Base-by-base conservation (phyloP, 176 grass and related monocot species). In the Lolium multiflorum region DNA sequence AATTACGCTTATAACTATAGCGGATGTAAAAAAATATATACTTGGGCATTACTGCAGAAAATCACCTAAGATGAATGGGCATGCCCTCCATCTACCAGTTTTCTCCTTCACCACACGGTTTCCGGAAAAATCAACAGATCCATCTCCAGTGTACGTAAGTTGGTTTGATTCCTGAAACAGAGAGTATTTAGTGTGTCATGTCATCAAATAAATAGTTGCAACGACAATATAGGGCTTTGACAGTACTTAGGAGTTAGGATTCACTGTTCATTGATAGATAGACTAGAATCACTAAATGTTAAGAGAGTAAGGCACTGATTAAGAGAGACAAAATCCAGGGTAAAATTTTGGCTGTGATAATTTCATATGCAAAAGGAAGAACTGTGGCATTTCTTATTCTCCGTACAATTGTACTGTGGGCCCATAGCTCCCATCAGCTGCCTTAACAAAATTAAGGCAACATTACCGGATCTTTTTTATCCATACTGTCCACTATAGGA, bases 21-120 rank as follows among this genome's bases (percentile, higher is more conserved):
- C 0, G 2, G 24, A 55, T 49, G 37, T 20, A 82, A 71, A 87
- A 18, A 60, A 78, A 87, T 15, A 77, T 11, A 52, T 0, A 50
- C 2, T 61, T 17, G 31, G 24, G 11, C 4, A 67, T 25, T 68
- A 22, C 3, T 74, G 55, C 2, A 37, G 49, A 62, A 64, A 60
- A 76, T 54, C 81, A 97, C 94, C 94, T 91, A 97, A 76, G 68
- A 97, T 97, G 81, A 97, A 97, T 69, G 94, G 92, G 37, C 94
- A 97, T 87, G 94, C 94, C 87, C 59, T 94, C 94, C 94, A 97
- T 80, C 91, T 94, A 73, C 94, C 94, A 15, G 94, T 97, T 63
- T 49, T 83, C 81, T 88, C 85, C 82, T 97, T 97, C 48, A 85
- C 84, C 44, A 97, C 77, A 73, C 88, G 94, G 47, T 94, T 94